Evolutionary conservation across 805 yeast species (phyloP), one percentile per base, ranked within the genome.

Genomic region (Yarrowia sp.): DNA sequence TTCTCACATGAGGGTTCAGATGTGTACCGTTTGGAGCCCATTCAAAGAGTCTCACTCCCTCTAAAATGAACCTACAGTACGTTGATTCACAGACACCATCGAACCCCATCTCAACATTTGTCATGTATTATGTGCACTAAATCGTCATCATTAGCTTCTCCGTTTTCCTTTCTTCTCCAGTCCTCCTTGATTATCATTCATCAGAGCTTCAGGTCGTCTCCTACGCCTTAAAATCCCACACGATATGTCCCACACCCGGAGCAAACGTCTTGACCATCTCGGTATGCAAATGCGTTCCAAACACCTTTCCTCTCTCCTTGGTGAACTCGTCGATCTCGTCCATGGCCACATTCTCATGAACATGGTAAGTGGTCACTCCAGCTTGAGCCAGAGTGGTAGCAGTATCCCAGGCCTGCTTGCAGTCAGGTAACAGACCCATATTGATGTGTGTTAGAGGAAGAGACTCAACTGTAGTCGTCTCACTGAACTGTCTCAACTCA

Each of bases 211-310:
- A 1, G 19, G 19, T 19, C 19, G 19, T 19, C 19, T 19, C 19
- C 40, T 9, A 10, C 1, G 40, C 40, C 11, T 14, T 9, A 8
- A 59, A 59, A 70, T 86, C 89, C 2, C 83, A 80, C 56, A 90
- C 90, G 1, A 90, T 79, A 72, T 91, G 97, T 88, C 90, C 88
- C 1, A 92, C 87, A 61, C 89, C 94, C 0, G 97, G 97, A 0
- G 97, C 96, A 81, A 87, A 91, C 0, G 94, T 89, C 78, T 91
- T 92, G 68, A 92, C 90, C 72, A 80, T 84, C 71, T 89, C 91
- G 10, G 88, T 70, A 70, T 85, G 87, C 1, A 73, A 10, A 11
- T 77, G 77, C 8, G 56, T 68, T 0, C 49, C 45, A 14, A 73
- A 69, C 2, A 58, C 22, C 16, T 35, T n/a, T 8, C 19, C 52